Evolutionary conservation across 805 yeast species (phyloP).

Genomic region (Sugiyamaella floridensis): DNA sequence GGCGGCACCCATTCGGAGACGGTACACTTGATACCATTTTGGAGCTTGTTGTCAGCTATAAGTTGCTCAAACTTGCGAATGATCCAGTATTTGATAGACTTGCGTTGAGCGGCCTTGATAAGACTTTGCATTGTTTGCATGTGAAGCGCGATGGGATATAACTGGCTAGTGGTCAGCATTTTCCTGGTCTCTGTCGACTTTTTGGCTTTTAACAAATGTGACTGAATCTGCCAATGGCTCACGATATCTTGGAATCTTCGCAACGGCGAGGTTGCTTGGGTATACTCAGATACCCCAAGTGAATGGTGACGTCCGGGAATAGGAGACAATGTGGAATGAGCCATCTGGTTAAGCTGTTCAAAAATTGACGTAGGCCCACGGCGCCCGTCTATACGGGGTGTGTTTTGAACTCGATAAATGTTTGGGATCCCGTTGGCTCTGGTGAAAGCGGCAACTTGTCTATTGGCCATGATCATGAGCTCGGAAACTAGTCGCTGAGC

Average conservation of each 20-base stretch:
- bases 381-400: constrained; percentile 1
- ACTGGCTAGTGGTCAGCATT: constrained; percentile 5
- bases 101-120: constrained; percentile 9
- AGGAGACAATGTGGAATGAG: constrained; percentile 46
- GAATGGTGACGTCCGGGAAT: constrained; percentile 48
- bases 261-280: constrained; percentile 83
- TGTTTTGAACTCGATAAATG: constrained; percentile 23
- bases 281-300: constrained; percentile 55
- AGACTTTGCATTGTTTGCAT: constrained; percentile 11
- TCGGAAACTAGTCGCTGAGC: constrained; percentile 72
- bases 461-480: constrained; percentile 74
- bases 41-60: background rate
- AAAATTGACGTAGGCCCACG: constrained; percentile 24
- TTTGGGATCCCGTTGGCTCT: constrained; percentile 21
- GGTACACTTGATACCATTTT: background rate
- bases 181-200: constrained; percentile 14
- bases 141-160: constrained; percentile 9
- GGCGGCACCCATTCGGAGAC: background rate
- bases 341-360: constrained; percentile 40
- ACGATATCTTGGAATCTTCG: constrained; percentile 75
- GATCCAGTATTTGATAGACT: constrained; percentile 14
- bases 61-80: constrained; percentile 11
- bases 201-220: constrained; percentile 30
- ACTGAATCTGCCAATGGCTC: constrained; percentile 69
- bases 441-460: constrained; percentile 29